These are phyloP conservation scores for Tanacetum coccineum DNA, from an alignment of 129 eudicot genomes.

Conservation along the genomic window DNA sequence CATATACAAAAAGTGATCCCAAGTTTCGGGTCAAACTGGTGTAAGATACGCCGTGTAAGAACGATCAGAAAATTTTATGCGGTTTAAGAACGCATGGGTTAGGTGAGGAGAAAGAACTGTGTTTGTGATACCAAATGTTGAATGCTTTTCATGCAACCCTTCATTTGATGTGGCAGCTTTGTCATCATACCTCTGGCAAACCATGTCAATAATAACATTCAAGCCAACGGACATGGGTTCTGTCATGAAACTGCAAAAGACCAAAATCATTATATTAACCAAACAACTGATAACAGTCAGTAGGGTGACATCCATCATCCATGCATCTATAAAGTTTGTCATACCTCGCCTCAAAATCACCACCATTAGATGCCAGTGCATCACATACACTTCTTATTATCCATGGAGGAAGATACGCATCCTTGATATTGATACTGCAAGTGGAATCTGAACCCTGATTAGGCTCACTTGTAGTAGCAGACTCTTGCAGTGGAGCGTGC, in stretches of 20 bases:
- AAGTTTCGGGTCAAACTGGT: constrained; percentile 9
- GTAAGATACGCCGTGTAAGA: constrained; percentile 10
- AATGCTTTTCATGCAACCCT: background rate
- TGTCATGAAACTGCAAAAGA: constrained; percentile 51
- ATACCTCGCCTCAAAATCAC: constrained; percentile 70
- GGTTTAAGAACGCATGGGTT: background rate
- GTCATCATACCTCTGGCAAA: constrained; percentile 6
- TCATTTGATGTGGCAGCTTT: constrained; percentile 3
- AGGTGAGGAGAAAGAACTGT: constrained; percentile 7
- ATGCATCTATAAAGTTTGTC: background rate
- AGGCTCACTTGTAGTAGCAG: constrained; percentile 26
- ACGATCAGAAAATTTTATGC: background rate
- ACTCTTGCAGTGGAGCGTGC: constrained; percentile 19
- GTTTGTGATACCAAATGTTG: constrained; percentile 10
- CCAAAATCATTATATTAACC: background rate
- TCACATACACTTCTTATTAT: constrained; percentile 45
- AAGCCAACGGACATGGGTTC: constrained; percentile 52
- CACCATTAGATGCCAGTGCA: constrained; percentile 46
- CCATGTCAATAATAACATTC: constrained; percentile 48
- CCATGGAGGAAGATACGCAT: constrained; percentile 67
- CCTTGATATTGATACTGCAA: constrained; percentile 53
- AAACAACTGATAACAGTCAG: background rate
- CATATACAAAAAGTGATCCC: background rate
- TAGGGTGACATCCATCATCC: background rate
- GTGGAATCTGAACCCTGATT: constrained; percentile 38